A percentile compares a stretch with the other conserved stretches of the same genome.
Evolutionary conservation across 2,329 filamentous ascomycete species (phyloP).

Genomic region (Leptographium wingfieldii): DNA sequence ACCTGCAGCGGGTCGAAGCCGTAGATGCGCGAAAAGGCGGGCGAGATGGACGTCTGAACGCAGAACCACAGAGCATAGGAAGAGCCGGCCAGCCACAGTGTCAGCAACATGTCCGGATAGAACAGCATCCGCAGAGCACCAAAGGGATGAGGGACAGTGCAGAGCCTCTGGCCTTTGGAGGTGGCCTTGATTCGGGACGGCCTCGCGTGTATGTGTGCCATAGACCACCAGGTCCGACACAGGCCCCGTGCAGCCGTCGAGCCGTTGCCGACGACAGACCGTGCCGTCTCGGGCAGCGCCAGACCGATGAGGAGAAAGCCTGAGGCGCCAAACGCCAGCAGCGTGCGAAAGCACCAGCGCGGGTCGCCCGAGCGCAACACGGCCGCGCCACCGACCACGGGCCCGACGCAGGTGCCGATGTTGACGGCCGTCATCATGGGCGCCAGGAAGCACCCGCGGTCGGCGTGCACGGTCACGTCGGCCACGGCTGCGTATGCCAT

Average conservation of each 20-base stretch:
- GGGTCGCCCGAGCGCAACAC: not conserved
- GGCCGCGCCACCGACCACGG: constrained; percentile 19
- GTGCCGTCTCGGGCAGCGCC: not conserved
- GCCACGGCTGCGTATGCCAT: constrained; percentile 27
- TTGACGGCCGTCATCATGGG: constrained; percentile 7
- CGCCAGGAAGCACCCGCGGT: constrained; percentile 16
- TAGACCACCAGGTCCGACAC: not conserved
- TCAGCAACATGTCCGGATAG: not conserved
- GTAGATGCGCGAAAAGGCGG: not conserved
- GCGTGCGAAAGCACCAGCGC: not conserved
- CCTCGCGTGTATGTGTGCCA: too few relatives aligned
- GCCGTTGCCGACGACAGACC: not conserved
- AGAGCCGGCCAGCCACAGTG: not conserved
- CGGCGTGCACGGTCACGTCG: constrained; percentile 17
- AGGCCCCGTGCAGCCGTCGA: not conserved
- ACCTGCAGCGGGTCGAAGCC: not conserved
- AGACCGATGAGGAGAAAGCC: not conserved
- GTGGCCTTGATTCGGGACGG: not conserved
- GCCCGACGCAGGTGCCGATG: constrained; percentile 13
- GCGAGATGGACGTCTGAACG: not conserved
- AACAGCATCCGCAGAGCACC: not conserved
- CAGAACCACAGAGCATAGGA: not conserved
- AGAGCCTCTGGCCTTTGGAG: too few relatives aligned
- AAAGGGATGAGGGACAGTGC: not conserved
- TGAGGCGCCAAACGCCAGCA: not conserved